Evolutionary conservation across 768 basidiomycete genomes (phyloP), one percentile per base, ranked within the genome.

Genomic region (Macrolepiota albuminosa): DNA sequence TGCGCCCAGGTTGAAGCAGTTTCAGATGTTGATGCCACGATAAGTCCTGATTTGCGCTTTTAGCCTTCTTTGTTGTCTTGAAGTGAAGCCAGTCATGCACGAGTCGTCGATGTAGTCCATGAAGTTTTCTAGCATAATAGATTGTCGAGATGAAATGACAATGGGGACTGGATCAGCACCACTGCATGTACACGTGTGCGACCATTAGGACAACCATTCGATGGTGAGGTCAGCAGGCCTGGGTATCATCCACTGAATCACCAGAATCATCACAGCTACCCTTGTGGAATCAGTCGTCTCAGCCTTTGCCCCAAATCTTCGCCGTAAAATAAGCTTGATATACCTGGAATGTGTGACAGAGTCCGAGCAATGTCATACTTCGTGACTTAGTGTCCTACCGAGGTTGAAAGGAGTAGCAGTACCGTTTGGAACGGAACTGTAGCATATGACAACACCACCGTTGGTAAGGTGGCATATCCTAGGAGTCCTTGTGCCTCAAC

Each of bases 381-480:
- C 81, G 65, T 82, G 81, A 13, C 75, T 76, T n/a, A 79, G 63
- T 2, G 80, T 83, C 61, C 75, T 67, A 3, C 75, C 76, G 66
- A 75, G 68, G 64, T 83, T 75, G 63, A 78, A 82, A 66, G 74
- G 70, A 11, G 57, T 43, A 9, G 47, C 37, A 3, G 37, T 57
- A 37, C 47, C 47, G 5, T 39, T 50, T 2, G 47, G 26, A 18
- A 47, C 36, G 8, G 56, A 57, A 6, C 56, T 57, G 34, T 50
- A 47, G 29, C 46, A 37, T 26, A 66, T 84, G 75, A 77, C 76
- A 36, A 81, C 74, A n/a, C 82, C 81, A 60, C 83, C 82, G 50
- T 76, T 6, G 82, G 83, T 65, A 82, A 78, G 10, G 81, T 80
- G 9, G 79, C 67, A 64, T 81, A 83, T 6, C 82, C 81, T 13